Percentiles rank a stretch among this genome's conserved stretches.
phyloP scores from a whole-genome alignment of 2,329 filamentous ascomycete species.

The Clonostachys solani region DNA sequence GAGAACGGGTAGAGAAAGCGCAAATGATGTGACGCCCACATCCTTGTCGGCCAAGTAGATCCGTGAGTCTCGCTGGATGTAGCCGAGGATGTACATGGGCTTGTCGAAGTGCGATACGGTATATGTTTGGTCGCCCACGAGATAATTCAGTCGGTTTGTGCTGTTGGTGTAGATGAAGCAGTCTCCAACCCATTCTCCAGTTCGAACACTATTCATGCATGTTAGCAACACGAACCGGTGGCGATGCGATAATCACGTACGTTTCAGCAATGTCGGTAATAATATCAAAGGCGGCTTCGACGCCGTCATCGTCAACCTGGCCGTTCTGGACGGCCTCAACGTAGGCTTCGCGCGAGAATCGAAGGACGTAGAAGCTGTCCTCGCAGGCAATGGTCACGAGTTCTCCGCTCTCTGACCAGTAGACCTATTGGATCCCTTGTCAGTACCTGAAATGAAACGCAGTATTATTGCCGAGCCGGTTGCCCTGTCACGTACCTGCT shows the following conservation, averaged over 20 bases:
- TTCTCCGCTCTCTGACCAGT: slow-evolving; percentile 97
- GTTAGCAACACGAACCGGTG: too few species aligned
- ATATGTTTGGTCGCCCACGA: slow-evolving; percentile 96
- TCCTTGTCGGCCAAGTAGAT: slow-evolving; percentile 97
- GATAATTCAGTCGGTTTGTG: slow-evolving; percentile 94
- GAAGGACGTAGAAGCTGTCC: slow-evolving; percentile 89
- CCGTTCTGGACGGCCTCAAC: slow-evolving; percentile 77
- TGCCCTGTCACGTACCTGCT: slow-evolving; percentile 24
- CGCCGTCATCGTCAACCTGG: slow-evolving; percentile 82
- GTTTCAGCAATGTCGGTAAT: slow-evolving; percentile 92
- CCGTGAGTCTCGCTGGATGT: slow-evolving; percentile 90
- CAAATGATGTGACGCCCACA: slow-evolving; percentile 84
- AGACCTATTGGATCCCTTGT: slow-evolving; percentile 50
- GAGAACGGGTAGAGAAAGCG: slow-evolving; percentile 84
- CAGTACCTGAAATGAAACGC: neutral
- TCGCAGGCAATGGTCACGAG: slow-evolving; percentile 90
- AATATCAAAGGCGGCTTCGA: slow-evolving; percentile 93
- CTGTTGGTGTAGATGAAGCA: slow-evolving; percentile 99
- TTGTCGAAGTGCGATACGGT: slow-evolving; percentile 96
- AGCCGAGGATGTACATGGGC: slow-evolving; percentile 90
- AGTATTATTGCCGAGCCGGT: neutral
- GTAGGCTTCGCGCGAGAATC: slow-evolving; percentile 88
- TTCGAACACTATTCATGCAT: slow-evolving; percentile 63
- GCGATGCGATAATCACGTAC: slow-evolving; percentile 37
- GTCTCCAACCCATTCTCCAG: slow-evolving; percentile 96